Conservation (phyloP, 257 asterid genomes). For the Plantago major region DNA sequence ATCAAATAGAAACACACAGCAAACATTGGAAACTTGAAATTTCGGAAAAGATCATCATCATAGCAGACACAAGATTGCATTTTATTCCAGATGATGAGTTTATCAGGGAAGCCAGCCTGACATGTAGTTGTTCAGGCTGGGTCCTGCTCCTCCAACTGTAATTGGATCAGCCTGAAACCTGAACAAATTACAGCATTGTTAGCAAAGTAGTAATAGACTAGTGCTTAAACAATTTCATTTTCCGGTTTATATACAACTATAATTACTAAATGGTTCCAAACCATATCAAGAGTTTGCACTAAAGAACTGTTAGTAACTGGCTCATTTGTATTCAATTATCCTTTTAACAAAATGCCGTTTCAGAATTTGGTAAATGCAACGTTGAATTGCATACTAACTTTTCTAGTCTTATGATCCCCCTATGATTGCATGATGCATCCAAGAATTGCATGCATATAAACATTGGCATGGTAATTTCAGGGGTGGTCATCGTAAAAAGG, state of each 20-base stretch:
- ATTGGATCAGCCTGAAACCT: slow-evolving; percentile 74
- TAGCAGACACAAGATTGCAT: not conserved
- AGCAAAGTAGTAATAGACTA: not conserved
- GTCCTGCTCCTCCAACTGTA: slow-evolving; percentile 69
- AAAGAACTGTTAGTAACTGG: too few species aligned
- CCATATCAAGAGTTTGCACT: too few species aligned
- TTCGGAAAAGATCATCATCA: slow-evolving; percentile 9
- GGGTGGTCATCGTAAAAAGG: not conserved
- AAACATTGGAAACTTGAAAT: not conserved
- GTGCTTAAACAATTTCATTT: not conserved
- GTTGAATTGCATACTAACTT: too few species aligned
- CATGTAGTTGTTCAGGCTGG: slow-evolving; percentile 86
- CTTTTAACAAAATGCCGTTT: not conserved
- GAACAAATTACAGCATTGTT: slow-evolving; percentile 16
- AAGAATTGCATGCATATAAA: too few species aligned
- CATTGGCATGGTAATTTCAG: too few species aligned
- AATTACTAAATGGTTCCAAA: too few species aligned
- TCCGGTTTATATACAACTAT: not conserved
- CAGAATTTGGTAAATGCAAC: too few species aligned
- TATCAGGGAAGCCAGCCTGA: slow-evolving; percentile 79
- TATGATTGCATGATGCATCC: too few species aligned
- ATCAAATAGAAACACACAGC: slow-evolving; percentile 19
- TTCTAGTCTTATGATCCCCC: too few species aligned
- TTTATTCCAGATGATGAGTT: not conserved
- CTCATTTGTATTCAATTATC: too few species aligned